Base-by-base conservation (phyloP, 306 rosid species). In the Sicyos edulis region DNA sequence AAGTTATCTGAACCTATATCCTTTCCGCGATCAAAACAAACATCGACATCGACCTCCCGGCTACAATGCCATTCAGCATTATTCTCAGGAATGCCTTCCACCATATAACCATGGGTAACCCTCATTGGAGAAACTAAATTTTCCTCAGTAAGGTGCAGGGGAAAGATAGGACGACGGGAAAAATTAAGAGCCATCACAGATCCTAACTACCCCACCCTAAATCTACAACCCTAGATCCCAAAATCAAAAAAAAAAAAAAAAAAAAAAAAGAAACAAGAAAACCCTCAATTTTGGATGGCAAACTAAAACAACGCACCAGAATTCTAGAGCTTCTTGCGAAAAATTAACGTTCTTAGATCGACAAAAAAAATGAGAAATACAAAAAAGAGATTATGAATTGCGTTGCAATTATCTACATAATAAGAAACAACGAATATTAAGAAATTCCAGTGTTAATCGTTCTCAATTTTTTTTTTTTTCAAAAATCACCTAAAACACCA, bases 221-320 rank as follows among this genome's bases (percentile, higher is more conserved):
- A 47, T 51, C 70, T 44, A 45, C 4, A 29, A 44, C 40, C 55
- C 55, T 21, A 59, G 59, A 9, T 26, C 47, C 70, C 54, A 58
- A 55, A 14, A 29, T 22, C 69, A 0, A 11, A 16, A 19, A 24
- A 45, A n/a, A 42, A 49, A 10, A 14, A 9, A 37, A 26, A 0
- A 58, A 5, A 45, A 53, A 10, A 19, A 17, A 74, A 58, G 84
- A 80, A 78, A 80, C 89, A 86, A 87, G 81, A 75, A 84, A 89
- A 88, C 95, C 96, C 97, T 86, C 10, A 42, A 89, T 86, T 92
- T 87, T 78, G 77, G 97, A 87, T 86, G 78, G 77, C 96, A 89
- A 87, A 89, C 96, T 87, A 92, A 92, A 92, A 92, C 88, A 81
- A 85, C 83, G 96, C 96, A 81, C 96, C 97, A 89, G 87, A 89